Evolutionary conservation across 2,329 filamentous ascomycete genomes (phyloP), one percentile per base, ranked within the genome.

Genomic region (Emericellopsis cladophorae): DNA sequence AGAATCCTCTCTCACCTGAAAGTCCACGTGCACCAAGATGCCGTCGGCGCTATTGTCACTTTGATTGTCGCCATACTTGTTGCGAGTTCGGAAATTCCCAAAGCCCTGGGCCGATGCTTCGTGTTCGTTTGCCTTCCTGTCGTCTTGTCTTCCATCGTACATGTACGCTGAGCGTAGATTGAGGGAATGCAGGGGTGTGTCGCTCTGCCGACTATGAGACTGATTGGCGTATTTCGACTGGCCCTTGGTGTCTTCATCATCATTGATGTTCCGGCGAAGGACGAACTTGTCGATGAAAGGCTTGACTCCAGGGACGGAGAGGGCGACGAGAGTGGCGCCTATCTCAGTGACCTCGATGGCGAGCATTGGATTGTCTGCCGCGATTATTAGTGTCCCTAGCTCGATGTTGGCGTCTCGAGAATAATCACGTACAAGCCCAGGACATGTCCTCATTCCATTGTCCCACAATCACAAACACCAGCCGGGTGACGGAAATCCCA

Each of bases 331-430:
- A 0, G 70, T 73, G 2, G 61, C 59, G 4, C 67, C 68, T 16
- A 73, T 66, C 33, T 73, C 69, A 2, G 68, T 61, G 3, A 64
- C 64, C 49, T 73, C 68, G 4, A 72, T 60, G 4, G 55, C 65
- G 4, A 73, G 52, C 56, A 72, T 62, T 1, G 68, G 64, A 40
- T 69, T 64, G 48, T 73, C 32, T 35, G 18, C 3, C 3, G 8
- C n/a, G 32, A 21, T 4, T 8, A 9, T 35, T 21, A 35, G 32
- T 21, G 18, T 35, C 9, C 5, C 18, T 4, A 21, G 4, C 18
- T 21, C 18, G 18, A 21, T 21, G n/a, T 5, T 4, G 18, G 18
- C 3, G 18, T 21, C 5, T 21, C 5, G 4, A 21, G 18, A 21
- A 21, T 21, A 21, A 21, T 21, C 18, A 35, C 32, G 9, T 15